Conservation (phyloP, 169 alveolate genomes). For the Eimeria tenella region DNA sequence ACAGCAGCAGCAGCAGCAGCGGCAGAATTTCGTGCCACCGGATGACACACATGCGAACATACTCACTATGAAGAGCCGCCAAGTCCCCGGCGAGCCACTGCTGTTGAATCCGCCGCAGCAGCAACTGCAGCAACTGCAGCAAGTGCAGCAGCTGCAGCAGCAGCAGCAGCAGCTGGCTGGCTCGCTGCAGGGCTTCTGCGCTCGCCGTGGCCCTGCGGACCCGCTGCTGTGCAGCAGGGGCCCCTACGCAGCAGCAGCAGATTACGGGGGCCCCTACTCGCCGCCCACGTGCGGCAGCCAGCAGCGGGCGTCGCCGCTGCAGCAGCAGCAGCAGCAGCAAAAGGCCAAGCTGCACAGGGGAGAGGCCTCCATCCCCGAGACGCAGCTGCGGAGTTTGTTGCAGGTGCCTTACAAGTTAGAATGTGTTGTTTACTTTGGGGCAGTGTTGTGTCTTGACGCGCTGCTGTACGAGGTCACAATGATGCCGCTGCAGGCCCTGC, state of each 20-base stretch:
- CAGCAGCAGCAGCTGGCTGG: too few relatives aligned
- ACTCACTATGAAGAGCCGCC: too few relatives aligned
- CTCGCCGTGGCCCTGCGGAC: background rate
- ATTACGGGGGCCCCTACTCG: background rate
- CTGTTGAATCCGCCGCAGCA: too few relatives aligned
- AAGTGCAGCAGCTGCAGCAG: too few relatives aligned
- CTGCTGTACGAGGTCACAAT: slow-evolving; percentile 84
- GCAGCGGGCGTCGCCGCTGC: background rate
- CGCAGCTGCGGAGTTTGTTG: slow-evolving; percentile 31
- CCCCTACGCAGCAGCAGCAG: background rate
- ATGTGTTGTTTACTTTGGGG: slow-evolving; percentile 74
- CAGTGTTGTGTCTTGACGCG: slow-evolving; percentile 83
- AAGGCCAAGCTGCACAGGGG: background rate
- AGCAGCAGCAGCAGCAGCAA: background rate
- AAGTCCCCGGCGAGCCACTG: too few relatives aligned
- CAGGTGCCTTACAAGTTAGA: slow-evolving; percentile 76
- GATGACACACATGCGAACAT: too few relatives aligned
- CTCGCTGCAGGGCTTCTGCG: too few relatives aligned
- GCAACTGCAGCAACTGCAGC: too few relatives aligned
- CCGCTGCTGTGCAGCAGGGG: background rate
- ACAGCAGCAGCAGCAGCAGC: too few relatives aligned
- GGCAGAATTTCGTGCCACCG: too few relatives aligned
- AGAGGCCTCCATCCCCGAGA: slow-evolving; percentile 58
- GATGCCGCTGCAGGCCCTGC: slow-evolving; percentile 82
- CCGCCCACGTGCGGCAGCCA: background rate